Evolutionary conservation across 2,329 filamentous ascomycete genomes (phyloP).

Genomic region (Trichoderma koningii): DNA sequence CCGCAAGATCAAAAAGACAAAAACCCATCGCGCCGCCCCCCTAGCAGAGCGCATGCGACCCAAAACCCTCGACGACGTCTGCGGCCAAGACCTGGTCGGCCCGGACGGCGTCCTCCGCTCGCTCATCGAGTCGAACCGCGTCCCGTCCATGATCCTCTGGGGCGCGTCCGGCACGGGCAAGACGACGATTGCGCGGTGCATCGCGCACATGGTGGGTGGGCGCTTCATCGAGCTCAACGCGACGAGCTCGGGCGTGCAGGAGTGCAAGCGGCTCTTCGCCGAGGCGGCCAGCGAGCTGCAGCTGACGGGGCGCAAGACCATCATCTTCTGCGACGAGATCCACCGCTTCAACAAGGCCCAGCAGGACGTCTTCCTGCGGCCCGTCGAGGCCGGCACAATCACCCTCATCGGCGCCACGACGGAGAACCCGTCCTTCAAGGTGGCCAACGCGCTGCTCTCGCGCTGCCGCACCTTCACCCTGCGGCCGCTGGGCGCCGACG

Average conservation of each 20-base stretch:
- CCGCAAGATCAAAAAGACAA: constrained; percentile 63
- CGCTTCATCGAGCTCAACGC: constrained; percentile 96
- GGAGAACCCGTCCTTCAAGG: constrained; percentile 94
- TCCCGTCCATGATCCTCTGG: constrained; percentile 97
- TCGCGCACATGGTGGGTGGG: constrained; percentile 77
- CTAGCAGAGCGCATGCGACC: constrained; percentile 95
- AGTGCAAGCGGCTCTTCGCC: constrained; percentile 88
- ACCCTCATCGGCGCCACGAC: constrained; percentile 95
- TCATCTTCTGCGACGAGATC: constrained; percentile 97
- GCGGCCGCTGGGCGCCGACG: constrained; percentile 68
- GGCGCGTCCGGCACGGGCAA: constrained; percentile 80
- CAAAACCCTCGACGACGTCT: constrained; percentile 78
- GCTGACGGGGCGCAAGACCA: constrained; percentile 85
- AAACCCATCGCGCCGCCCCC: constrained; percentile 72
- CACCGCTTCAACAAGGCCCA: constrained; percentile 89
- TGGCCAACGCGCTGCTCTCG: constrained; percentile 83
- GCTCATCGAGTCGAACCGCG: constrained; percentile 79
- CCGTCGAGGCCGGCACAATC: constrained; percentile 87
- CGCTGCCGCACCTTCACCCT: constrained; percentile 90
- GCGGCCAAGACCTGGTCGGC: constrained; percentile 88
- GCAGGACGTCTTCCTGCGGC: constrained; percentile 91
- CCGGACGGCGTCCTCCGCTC: constrained; percentile 79
- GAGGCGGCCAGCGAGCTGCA: constrained; percentile 79
- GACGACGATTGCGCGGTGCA: constrained; percentile 88
- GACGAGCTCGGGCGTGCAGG: constrained; percentile 81